These are phyloP conservation scores for Whalleya microplaca DNA, from an alignment of 2,329 filamentous ascomycete genomes.

Conservation along the genomic window DNA sequence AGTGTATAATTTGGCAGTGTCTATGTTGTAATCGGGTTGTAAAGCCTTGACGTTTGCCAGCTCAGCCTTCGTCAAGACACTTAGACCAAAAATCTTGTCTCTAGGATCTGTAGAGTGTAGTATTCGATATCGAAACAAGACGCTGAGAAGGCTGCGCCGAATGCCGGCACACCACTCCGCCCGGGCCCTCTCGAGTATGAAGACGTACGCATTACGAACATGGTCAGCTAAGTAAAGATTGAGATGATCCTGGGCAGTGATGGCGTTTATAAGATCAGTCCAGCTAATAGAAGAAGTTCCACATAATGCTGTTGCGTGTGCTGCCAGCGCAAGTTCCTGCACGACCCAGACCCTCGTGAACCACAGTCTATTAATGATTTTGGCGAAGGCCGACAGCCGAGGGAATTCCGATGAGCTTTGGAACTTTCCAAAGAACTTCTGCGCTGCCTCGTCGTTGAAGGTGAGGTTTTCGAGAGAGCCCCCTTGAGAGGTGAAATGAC, in stretches of 20 bases:
- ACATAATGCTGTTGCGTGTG: constrained; percentile 21
- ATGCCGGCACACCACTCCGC: constrained; percentile 2
- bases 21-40: constrained; percentile 24
- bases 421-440: constrained; percentile 17
- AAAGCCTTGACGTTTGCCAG: constrained; percentile 8
- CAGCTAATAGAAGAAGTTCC: constrained; percentile 19
- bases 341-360: constrained; percentile 30
- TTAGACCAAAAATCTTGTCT: constrained; percentile 30
- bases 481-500: constrained; percentile 6
- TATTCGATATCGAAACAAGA: constrained; percentile 23
- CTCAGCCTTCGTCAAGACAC: constrained; percentile 19
- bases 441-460: constrained; percentile 10
- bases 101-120: constrained; percentile 27
- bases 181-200: constrained; percentile 21
- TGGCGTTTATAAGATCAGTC: constrained; percentile 21
- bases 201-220: constrained; percentile 22
- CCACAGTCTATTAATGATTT: constrained; percentile 21
- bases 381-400: constrained; percentile 18
- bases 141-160: constrained; percentile 19
- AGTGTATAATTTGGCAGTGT: constrained; percentile 22
- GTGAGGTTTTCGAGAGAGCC: constrained; percentile 10
- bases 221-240: constrained; percentile 19
- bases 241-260: constrained; percentile 21
- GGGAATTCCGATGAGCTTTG: constrained; percentile 13
- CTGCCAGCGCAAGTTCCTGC: constrained; percentile 28